Base-by-base conservation (phyloP, 129 eudicot genomes). In the Escallonia herrerae region DNA sequence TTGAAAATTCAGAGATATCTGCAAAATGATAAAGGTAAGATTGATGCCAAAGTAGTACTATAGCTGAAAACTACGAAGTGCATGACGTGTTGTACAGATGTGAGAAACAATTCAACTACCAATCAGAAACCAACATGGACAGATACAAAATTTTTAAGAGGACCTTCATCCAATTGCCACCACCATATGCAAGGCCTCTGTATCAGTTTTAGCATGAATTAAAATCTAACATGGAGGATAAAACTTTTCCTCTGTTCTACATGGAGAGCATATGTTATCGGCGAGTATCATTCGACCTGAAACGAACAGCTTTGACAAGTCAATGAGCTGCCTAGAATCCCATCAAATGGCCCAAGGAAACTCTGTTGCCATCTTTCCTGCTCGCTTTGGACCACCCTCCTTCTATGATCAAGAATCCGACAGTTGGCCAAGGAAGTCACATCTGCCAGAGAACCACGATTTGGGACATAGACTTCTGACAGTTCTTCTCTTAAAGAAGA, bases 401-500 rank as follows among this genome's bases (percentile, higher is more conserved):
- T 71, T 71, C 79, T 77, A 57, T 56, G 40, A 45, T 62, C 13
- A 66, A 83, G 54, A 73, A 93, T 77, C 64, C 98, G 83, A 67
- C 72, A 58, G 68, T 86, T 66, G 51, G 69, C 72, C 64, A 56
- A 48, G 11, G 72, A 43, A 66, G 78, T 78, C 70, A 81, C 86
- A 66, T 76, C 91, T 47, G 84, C 80, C 61, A 88, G 71, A 65
- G 86, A 73, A 60, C 84, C 72, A 42, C 56, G 40, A 44, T 70
- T 66, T 40, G 80, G 80, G 54, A 72, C 72, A 83, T 69, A 89
- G 67, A 70, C 72, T 42, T 70, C 84, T 41, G 87, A 80, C 58
- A 86, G 64, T 80, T 93, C 98, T 72, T 86, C 95, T 80, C 96
- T 81, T 76, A 93, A 70, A 64, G 96, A 93, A 68, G 98, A 77